Base-by-base conservation (phyloP, 257 asterid species). In the Solanum bulbocastanum region DNA sequence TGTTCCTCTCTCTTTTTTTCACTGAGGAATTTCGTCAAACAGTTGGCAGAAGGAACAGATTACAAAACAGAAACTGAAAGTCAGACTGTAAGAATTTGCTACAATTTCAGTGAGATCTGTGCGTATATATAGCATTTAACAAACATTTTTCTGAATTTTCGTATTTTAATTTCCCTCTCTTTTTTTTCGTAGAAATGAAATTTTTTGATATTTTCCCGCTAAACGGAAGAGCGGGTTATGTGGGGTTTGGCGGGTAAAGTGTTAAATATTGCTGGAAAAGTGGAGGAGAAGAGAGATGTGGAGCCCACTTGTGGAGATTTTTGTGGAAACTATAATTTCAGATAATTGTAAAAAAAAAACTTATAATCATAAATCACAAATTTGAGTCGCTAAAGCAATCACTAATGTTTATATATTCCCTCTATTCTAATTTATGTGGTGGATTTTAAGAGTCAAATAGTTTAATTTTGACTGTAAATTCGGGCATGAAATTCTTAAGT, bases 1-100 rank as follows among this genome's bases (percentile, higher is more conserved):
- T 30, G 23, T 30, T 27, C 60, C 18, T 10, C 8, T 65, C 12
- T 11, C 33, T 27, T 22, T 8, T 32, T 42, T 9, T 18, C 72
- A 85, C 4, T 82, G 30, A 76, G 92, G 90, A 92, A 87, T 92
- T 92, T 86, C n/a, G 83, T 86, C 83, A 9, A 86, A 86, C 88
- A 46, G 36, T 36, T 73, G 85, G 35, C 68, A 32, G 86, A 46
- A 0, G 44, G 11, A 20, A 32, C 36, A 6, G 30, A 82, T 46
- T 18, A 27, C 33, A 14, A 68, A 14, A 27, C 36, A 68, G 7
- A 66, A 27, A 68, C 16, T 27, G 10, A 27, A 68, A 6, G 36
- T 68, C 36, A 68, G 36, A 36, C 40, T 10, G 5, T 74, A 10
- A n/a, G 10, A 39, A 36, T 74, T 74, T 74, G 20, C 83, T 37